phyloP scores from a whole-genome alignment of 2,329 filamentous ascomycete genomes.

The Akanthomyces lecanii region DNA sequence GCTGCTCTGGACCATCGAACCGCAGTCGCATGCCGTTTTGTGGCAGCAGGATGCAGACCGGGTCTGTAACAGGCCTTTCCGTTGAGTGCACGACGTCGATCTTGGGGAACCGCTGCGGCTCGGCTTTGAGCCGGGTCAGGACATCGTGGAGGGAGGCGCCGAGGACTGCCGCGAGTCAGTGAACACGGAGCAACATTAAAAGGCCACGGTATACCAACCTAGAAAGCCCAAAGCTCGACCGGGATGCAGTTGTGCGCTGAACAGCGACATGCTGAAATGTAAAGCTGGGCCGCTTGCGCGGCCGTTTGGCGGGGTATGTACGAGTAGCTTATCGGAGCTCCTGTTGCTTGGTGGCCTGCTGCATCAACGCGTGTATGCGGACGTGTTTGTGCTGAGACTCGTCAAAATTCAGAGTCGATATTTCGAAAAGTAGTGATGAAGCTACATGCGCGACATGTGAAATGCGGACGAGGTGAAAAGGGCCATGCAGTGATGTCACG shows the following conservation, averaged over 20 bases:
- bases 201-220: conserved; percentile 25
- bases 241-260: conserved; percentile 61
- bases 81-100: conserved; percentile 79
- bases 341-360: background rate
- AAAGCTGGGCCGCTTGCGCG: background rate
- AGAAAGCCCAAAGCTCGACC: conserved; percentile 63
- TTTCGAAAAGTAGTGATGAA: background rate
- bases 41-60: conserved; percentile 71
- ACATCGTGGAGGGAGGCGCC: conserved; percentile 90
- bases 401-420: background rate
- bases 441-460: background rate
- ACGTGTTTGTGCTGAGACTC: background rate
- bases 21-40: conserved; percentile 83
- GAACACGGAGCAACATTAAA: background rate
- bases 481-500: background rate
- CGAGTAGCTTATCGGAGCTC: background rate
- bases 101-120: conserved; percentile 75
- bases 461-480: background rate
- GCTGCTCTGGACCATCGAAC: conserved; percentile 91
- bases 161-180: conserved; percentile 54
- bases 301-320: conserved; percentile 6
- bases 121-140: conserved; percentile 80
- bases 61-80: conserved; percentile 67
- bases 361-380: background rate
- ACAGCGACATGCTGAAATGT: conserved; percentile 40